Evolutionary conservation across 345 rosid species (phyloP).

Genomic region (Eucalyptus urophylla): DNA sequence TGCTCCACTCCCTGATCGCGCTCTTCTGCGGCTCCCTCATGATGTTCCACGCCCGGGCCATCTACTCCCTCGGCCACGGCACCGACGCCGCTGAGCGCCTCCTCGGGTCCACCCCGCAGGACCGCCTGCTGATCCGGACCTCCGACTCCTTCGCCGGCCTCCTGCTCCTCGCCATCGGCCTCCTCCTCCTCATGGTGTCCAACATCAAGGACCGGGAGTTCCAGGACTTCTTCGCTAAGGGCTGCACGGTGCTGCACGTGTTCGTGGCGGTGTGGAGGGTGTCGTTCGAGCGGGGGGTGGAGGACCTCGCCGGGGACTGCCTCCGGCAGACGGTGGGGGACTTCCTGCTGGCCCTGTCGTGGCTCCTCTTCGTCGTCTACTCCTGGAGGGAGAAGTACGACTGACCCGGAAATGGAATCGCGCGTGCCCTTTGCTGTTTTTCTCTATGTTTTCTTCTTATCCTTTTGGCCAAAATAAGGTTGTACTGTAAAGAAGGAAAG

Average conservation of each 20-base stretch:
- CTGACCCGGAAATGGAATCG: not conserved
- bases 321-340: constrained; percentile 47
- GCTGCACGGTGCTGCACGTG: constrained; percentile 41
- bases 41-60: constrained; percentile 53
- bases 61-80: constrained; percentile 57
- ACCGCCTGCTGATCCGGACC: constrained; percentile 56
- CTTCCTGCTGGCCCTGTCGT: constrained; percentile 40
- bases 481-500: not conserved
- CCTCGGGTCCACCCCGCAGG: constrained; percentile 54
- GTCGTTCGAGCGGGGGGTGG: constrained; percentile 44
- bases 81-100: constrained; percentile 31
- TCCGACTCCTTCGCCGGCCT: constrained; percentile 71
- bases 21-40: constrained; percentile 47
- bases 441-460: not conserved
- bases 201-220: constrained; percentile 43
- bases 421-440: not conserved
- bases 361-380: constrained; percentile 58
- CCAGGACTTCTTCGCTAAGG: constrained; percentile 55
- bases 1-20: constrained; percentile 60
- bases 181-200: constrained; percentile 57
- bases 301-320: constrained; percentile 55
- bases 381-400: constrained; percentile 79
- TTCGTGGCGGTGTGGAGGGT: constrained; percentile 50
- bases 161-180: constrained; percentile 50
- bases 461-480: not conserved